These are phyloP conservation scores for Ziziphus jujuba DNA, from an alignment of 306 rosid genomes.

Conservation along the genomic window DNA sequence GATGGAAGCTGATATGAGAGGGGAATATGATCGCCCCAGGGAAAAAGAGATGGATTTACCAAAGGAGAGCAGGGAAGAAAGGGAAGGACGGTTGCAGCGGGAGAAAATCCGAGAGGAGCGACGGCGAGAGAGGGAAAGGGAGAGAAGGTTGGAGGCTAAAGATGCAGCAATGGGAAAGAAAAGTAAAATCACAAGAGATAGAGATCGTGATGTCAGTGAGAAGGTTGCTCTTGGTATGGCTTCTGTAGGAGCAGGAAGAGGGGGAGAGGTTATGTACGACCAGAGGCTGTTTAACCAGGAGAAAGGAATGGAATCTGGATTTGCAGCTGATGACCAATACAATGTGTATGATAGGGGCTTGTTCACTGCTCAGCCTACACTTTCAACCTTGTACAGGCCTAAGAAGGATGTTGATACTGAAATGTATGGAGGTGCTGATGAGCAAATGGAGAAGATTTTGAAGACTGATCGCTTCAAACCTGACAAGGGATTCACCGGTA, in stretches of 20 bases:
- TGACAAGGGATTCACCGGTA: conserved; percentile 68
- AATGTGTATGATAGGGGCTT: conserved; percentile 85
- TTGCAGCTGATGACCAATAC: conserved; percentile 86
- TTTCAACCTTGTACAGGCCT: conserved; percentile 82
- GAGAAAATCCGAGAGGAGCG: conserved; percentile 91
- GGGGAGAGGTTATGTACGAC: conserved; percentile 87
- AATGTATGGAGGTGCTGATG: conserved; percentile 80
- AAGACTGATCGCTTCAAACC: conserved; percentile 92
- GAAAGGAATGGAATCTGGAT: conserved; percentile 85
- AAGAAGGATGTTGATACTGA: conserved; percentile 80
- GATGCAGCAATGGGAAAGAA: conserved; percentile 93
- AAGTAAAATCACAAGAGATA: conserved; percentile 87
- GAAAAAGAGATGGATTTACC: conserved; percentile 59
- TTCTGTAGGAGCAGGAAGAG: conserved; percentile 59
- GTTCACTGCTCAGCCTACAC: conserved; percentile 79
- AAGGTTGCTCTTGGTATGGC: conserved; percentile 97
- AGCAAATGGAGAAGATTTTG: conserved; percentile 89
- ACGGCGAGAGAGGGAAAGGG: conserved; percentile 87
- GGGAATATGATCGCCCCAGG: conserved; percentile 51
- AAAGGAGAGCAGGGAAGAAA: conserved; percentile 67
- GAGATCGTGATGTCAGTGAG: conserved; percentile 94
- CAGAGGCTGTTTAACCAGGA: conserved; percentile 93
- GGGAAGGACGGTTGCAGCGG: conserved; percentile 60
- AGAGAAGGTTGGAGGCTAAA: conserved; percentile 87
- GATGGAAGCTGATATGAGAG: conserved; percentile 51